Evolutionary conservation across 306 rosid genomes (phyloP).

Genomic region (Vachellia pachyceras): DNA sequence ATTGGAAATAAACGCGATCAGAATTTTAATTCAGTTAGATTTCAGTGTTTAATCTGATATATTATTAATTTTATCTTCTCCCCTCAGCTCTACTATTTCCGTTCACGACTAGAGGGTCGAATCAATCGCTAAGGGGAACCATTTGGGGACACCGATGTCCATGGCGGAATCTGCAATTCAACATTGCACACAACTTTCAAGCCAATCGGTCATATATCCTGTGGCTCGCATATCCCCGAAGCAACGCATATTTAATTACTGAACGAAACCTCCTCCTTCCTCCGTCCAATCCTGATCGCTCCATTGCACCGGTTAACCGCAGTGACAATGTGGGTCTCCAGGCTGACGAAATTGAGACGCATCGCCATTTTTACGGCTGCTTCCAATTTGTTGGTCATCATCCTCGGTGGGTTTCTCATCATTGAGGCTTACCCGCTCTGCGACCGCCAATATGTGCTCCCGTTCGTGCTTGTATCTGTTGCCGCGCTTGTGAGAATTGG

Average conservation of each 20-base stretch:
- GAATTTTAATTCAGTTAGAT: not conserved
- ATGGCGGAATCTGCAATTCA: not conserved
- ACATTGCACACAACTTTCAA: not conserved
- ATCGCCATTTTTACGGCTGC: conserved; percentile 41
- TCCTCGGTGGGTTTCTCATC: conserved; percentile 48
- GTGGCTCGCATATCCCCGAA: not conserved
- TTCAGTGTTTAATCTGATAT: not conserved
- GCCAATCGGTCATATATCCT: not conserved
- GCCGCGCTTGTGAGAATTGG: conserved; percentile 50
- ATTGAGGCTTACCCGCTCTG: conserved; percentile 40
- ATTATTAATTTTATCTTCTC: not conserved
- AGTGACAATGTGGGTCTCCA: conserved; percentile 41
- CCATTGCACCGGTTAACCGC: not conserved
- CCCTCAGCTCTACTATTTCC: not conserved
- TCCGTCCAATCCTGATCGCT: not conserved
- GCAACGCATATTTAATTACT: not conserved
- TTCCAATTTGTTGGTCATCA: conserved; percentile 42
- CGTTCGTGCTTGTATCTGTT: conserved; percentile 44
- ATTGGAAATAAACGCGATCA: not conserved
- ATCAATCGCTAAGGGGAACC: not conserved
- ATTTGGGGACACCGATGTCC: not conserved
- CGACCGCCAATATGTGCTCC: conserved; percentile 36
- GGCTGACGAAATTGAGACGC: conserved; percentile 46
- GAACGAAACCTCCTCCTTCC: not conserved
- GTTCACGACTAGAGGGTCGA: not conserved